Evolutionary conservation across 768 basidiomycete species (phyloP).

Genomic region (Russula vinacea): DNA sequence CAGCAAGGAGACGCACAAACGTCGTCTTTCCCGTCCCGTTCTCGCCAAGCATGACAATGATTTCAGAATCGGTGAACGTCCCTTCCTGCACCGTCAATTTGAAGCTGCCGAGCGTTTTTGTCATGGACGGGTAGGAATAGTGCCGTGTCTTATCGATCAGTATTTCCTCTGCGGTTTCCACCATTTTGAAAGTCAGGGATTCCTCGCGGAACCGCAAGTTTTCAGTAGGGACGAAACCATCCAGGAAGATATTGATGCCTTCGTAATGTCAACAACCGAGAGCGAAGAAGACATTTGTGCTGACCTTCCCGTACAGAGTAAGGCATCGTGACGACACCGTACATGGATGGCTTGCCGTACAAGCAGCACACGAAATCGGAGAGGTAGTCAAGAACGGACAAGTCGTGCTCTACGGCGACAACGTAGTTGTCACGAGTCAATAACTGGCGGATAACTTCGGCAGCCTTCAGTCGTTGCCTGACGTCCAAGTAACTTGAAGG

Average conservation of each 20-base stretch:
- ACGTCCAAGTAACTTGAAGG: slow-evolving; percentile 98
- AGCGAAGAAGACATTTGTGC: slow-evolving; percentile 27
- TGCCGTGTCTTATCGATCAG: slow-evolving; percentile 81
- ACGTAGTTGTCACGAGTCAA: slow-evolving; percentile 85
- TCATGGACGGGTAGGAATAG: slow-evolving; percentile 93
- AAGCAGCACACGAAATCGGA: slow-evolving; percentile 98
- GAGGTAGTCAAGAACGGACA: slow-evolving; percentile 96
- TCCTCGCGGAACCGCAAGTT: slow-evolving; percentile 98
- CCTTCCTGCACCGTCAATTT: slow-evolving; percentile 91
- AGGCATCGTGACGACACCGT: slow-evolving; percentile 99
- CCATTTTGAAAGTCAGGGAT: slow-evolving; percentile 94
- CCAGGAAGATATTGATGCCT: slow-evolving; percentile 99
- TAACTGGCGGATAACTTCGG: slow-evolving; percentile 88
- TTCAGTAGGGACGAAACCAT: slow-evolving; percentile 97
- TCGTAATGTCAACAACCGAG: slow-evolving; percentile 13
- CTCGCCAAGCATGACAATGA: slow-evolving; percentile 98
- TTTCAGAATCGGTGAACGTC: slow-evolving; percentile 97
- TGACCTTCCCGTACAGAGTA: slow-evolving; percentile 94
- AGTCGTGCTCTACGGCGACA: slow-evolving; percentile 97
- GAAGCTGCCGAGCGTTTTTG: slow-evolving; percentile 93
- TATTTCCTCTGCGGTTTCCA: slow-evolving; percentile 91
- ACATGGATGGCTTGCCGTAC: slow-evolving; percentile 96
- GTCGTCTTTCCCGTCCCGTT: slow-evolving; percentile 99
- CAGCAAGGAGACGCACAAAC: slow-evolving; percentile 91
- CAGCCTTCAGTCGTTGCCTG: slow-evolving; percentile 91